These are phyloP conservation scores for Ophiobolus disseminans DNA, from an alignment of 2,329 filamentous ascomycete genomes.

Conservation along the genomic window DNA sequence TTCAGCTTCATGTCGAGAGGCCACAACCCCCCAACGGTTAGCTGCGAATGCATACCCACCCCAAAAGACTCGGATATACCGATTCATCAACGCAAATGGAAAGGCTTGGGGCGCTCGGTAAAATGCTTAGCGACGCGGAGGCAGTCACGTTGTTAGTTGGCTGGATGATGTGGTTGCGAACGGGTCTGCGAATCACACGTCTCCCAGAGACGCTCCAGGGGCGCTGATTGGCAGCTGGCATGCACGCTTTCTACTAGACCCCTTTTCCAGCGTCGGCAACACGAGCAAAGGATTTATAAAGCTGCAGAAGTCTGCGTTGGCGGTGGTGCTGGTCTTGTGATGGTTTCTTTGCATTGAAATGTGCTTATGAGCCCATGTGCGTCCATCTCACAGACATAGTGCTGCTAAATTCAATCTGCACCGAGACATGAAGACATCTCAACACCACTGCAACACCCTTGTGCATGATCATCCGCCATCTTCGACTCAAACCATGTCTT, in stretches of 20 bases:
- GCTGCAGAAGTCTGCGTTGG: background rate
- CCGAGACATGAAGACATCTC: background rate
- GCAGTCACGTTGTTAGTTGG: slow-evolving; percentile 9
- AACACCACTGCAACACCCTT: background rate
- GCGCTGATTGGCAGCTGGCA: too few relatives aligned
- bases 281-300: background rate
- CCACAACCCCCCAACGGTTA: background rate
- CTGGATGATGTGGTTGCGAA: slow-evolving; percentile 10
- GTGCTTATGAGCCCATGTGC: too few relatives aligned
- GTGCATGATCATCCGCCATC: background rate
- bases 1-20: background rate
- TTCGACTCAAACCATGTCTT: background rate
- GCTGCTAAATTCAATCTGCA: too few relatives aligned
- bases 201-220: too few relatives aligned
- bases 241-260: background rate
- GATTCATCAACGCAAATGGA: slow-evolving; percentile 9
- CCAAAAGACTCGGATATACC: slow-evolving; percentile 2
- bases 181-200: too few relatives aligned
- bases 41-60: background rate
- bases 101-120: slow-evolving; percentile 13
- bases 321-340: too few relatives aligned
- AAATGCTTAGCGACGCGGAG: slow-evolving; percentile 4
- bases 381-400: too few relatives aligned
- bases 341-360: too few relatives aligned
- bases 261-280: too few relatives aligned